Base-by-base conservation (phyloP, 257 asterid genomes). In the Plantago major region DNA sequence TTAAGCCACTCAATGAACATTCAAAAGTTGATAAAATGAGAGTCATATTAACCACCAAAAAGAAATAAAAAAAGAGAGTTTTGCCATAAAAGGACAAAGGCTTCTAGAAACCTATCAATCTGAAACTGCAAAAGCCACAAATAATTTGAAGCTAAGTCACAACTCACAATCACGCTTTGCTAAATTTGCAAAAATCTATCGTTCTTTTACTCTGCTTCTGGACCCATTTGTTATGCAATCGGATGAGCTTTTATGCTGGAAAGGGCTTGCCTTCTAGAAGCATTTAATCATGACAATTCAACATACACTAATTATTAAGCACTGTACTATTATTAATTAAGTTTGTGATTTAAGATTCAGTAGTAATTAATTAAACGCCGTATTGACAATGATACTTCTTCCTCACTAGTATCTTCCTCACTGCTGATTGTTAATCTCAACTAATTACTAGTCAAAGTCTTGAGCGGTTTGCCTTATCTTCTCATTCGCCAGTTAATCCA, bases 101-200 rank as follows among this genome's bases (percentile, higher is more conserved):
- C 66, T 67, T 64, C 84, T 73, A 75, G 80, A 78, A 73, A 74
- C 64, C 33, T 60, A 42, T 63, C 60, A 3, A 49, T 74, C 66
- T 74, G 77, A 61, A 57, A 13, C 45, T 10, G 33, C 46, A 70
- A 42, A 63, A 58, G 50, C 73, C 62, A 60, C 43, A 62, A 37
- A 26, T 33, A 18, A 17, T 16, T 5, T 61, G 71, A 71, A 48
- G 73, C 54, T 44, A 72, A 60, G 68, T 75, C 71, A 58, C 30
- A 5, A 55, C 42, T 53, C 62, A 37, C 22, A 57, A 30, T 51
- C n/a, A 15, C 10, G 19, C 7, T 40, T 43, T 40, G 17, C 64
- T 44, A 18, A 18, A 44, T 44, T 6, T 44, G 14, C n/a, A 44
- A 0, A 53, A 18, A 5, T 54, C 16, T 28, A 19, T 11, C 37